Percentiles rank a stretch among this genome's conserved stretches.
phyloP scores from a whole-genome alignment of 2,329 filamentous ascomycete species.

The Elsinoe australis region DNA sequence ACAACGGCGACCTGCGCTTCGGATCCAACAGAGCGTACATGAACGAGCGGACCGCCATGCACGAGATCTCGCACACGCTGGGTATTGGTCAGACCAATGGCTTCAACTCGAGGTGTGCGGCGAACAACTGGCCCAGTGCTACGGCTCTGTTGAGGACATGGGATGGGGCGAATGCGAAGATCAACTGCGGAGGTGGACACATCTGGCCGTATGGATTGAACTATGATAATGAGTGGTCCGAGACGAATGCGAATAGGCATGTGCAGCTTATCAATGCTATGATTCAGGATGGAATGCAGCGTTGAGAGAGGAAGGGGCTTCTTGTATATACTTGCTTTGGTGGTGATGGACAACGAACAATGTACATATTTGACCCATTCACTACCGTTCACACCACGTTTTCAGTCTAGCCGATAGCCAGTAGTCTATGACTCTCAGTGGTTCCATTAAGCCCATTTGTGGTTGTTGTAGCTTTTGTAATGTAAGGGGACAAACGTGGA shows the following conservation, averaged over 20 bases:
- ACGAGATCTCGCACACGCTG: conserved; percentile 17
- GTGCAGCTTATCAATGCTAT: background rate
- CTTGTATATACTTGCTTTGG: conserved; percentile 4
- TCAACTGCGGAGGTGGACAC: conserved; percentile 18
- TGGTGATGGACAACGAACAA: too few relatives aligned
- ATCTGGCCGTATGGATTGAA: conserved; percentile 21
- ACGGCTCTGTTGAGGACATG: conserved; percentile 17
- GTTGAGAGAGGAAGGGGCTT: background rate
- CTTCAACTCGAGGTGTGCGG: conserved; percentile 15
- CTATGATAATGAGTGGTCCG: conserved; percentile 19
- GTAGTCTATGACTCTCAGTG: too few relatives aligned
- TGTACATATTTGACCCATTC: too few relatives aligned
- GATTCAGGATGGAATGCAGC: conserved; percentile 7
- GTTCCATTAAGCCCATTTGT: too few relatives aligned
- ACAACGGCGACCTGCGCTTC: conserved; percentile 21
- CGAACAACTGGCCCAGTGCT: conserved; percentile 16
- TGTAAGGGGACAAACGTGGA: too few relatives aligned
- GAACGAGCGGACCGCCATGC: conserved; percentile 19
- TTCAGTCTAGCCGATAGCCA: too few relatives aligned
- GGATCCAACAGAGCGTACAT: conserved; percentile 19
- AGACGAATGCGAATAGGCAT: conserved; percentile 10
- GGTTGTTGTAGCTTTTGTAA: too few relatives aligned
- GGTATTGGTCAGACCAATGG: conserved; percentile 11
- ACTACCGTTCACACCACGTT: too few relatives aligned
- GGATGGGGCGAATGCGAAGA: conserved; percentile 16